Evolutionary conservation across 2,329 filamentous ascomycete genomes (phyloP), one percentile per base, ranked within the genome.

Genomic region (Fusarium stilboides): DNA sequence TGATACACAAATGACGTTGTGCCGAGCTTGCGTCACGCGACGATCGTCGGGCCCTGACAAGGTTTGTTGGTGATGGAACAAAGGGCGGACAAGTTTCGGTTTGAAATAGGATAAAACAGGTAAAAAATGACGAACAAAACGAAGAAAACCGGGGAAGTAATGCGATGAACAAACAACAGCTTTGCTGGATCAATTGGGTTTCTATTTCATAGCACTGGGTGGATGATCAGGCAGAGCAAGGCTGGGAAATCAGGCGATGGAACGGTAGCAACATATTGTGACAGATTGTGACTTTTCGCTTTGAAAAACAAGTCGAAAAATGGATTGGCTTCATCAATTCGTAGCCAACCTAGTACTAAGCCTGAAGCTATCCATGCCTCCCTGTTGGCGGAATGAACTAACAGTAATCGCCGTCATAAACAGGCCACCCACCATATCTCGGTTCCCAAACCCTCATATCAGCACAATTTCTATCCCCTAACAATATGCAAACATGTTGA

Each of bases 1-100:
- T 36, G 10, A 14, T 43, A 46, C 31, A 54, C 33, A 22, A 56
- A 61, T 61, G 65, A 64, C 61, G 57, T 69, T 52, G 58, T 40
- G 43, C 45, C 47, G 42, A 39, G 46, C 57, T 45, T 65, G 47
- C 43, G 43, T 68, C 58, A 55, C 39, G 47, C 52, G 28, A 66
- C 28, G 20, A 62, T 64, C 40, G 43, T 28, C 54, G 13, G 49
- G 24, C 6, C 50, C 26, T 49, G 36, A 10, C 47, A 62, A 34
- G 64, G 64, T 46, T 31, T 31, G 3, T 31, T 40, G 24, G 31
- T 47, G 45, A 47, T 37, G 63, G 31, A 56, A 31, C 34, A 65
- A 45, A 44, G 17, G 8, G 42, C 22, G 34, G 39, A 43, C 52
- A 44, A 12, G n/a, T 49, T 64, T 49, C n/a, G 28, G 28, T 33